Conservation (phyloP, 2,329 filamentous ascomycete genomes). For the Neonectria punicea region DNA sequence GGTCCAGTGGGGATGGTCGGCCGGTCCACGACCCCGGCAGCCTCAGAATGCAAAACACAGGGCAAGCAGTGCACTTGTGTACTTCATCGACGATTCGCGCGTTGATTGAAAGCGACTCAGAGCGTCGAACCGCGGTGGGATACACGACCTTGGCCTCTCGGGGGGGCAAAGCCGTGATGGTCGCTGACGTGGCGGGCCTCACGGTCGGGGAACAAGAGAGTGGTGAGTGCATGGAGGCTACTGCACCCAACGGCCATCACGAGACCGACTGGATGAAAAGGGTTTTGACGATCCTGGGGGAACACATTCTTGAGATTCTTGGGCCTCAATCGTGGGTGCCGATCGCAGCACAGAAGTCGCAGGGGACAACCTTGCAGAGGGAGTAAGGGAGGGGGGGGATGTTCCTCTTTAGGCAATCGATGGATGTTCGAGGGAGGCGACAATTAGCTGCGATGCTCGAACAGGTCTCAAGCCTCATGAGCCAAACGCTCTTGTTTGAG, state of each 20-base stretch:
- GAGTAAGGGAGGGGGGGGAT: background rate
- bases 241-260: background rate
- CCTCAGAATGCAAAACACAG: background rate
- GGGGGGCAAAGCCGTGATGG: background rate
- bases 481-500: too few relatives aligned
- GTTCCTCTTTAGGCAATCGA: background rate
- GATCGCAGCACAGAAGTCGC: background rate
- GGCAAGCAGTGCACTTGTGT: background rate
- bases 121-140: background rate
- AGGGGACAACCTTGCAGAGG: background rate
- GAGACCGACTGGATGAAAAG: background rate
- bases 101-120: background rate
- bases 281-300: background rate
- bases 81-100: background rate
- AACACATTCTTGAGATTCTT: background rate
- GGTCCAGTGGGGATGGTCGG: background rate
- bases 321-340: background rate
- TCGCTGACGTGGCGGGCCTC: background rate
- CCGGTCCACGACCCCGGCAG: background rate
- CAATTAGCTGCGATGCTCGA: too few relatives aligned
- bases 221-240: background rate
- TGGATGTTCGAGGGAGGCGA: background rate
- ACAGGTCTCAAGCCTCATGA: too few relatives aligned
- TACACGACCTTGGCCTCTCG: background rate
- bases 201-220: background rate